Conservation (phyloP, 2,329 filamentous ascomycete species). For the Bimuria novae-zelandiae region DNA sequence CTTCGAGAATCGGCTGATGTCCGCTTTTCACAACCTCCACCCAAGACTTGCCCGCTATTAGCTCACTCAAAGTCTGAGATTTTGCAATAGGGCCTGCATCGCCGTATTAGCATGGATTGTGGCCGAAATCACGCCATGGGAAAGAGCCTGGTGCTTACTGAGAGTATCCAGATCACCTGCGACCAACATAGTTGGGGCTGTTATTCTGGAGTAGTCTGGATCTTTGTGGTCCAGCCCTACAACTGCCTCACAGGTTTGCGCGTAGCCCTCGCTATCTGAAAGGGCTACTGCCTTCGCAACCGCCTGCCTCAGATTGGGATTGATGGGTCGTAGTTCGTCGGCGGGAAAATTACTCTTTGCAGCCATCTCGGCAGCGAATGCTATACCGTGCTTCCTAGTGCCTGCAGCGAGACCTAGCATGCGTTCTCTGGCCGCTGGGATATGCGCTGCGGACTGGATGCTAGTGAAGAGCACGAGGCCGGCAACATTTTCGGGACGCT, state of each 20-base stretch:
- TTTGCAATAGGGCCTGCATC: neutral
- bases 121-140: neutral
- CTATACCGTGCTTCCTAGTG: constrained; percentile 10
- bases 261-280: constrained; percentile 13
- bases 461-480: constrained; percentile 8
- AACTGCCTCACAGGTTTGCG: constrained; percentile 16
- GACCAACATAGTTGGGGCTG: constrained; percentile 5
- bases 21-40: constrained; percentile 7
- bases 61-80: neutral
- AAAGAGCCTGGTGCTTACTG: neutral
- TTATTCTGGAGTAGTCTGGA: constrained; percentile 9
- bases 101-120: neutral
- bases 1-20: constrained; percentile 8
- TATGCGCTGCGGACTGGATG: constrained; percentile 8
- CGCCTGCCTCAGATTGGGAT: constrained; percentile 2
- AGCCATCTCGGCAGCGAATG: constrained; percentile 7
- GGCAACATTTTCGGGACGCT: neutral
- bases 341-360: constrained; percentile 8
- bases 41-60: neutral
- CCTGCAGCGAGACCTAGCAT: constrained; percentile 12
- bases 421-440: constrained; percentile 10
- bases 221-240: constrained; percentile 10
- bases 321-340: neutral
- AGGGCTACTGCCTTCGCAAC: constrained; percentile 5
- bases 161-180: constrained; percentile 6